Base-by-base conservation (phyloP, 2,329 filamentous ascomycete genomes). In the Xylariomycetidae sp. region DNA sequence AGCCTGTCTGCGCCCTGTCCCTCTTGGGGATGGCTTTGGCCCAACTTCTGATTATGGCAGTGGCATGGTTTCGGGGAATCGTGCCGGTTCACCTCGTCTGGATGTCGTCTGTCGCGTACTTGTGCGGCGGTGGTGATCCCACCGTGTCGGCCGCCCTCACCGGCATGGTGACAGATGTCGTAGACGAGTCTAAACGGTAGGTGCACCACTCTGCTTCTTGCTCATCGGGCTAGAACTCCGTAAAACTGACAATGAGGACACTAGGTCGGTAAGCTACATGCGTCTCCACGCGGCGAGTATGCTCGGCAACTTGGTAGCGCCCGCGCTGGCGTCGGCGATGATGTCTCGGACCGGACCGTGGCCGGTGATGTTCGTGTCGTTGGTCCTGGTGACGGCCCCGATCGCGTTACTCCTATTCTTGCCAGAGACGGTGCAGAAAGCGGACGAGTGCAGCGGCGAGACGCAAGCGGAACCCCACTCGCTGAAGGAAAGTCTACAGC, bases 211-310 rank as follows among this genome's bases (percentile, higher is more conserved):
- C 13, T 27, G 27, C 6, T 23, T 6, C 10, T 14, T 22, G 17
- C 8, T 24, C 10, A 4, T 10, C 10, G 4, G 20, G 6, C 23
- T 4, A 14, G 18, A 5, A 4, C 10, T 10, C 25, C 30, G 4
- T n/a, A 17, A 15, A 19, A 16, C 31, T 32, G 15, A 37, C 37
- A 13, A 25, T 22, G n/a, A 3, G 3, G 5, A 4, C n/a, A 10
- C 14, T 30, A 65, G 61, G 39, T 50, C 60, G 14, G 50, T 58
- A 10, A 46, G 44, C 20, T 65, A 65, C 36, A 50, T 65, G 37
- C 42, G 52, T 0, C 43, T 56, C 5, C 47, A 47, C 33, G 48
- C 53, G 15, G 43, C 46, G 2, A 51, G 48, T 15, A 44, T 63
- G 25, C 34, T 56, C 0, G 60, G 57, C 5, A 55, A 58, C 18